Evolutionary conservation across 768 basidiomycete species (phyloP).

Genomic region (Naganishia vaughanmartiniae): DNA sequence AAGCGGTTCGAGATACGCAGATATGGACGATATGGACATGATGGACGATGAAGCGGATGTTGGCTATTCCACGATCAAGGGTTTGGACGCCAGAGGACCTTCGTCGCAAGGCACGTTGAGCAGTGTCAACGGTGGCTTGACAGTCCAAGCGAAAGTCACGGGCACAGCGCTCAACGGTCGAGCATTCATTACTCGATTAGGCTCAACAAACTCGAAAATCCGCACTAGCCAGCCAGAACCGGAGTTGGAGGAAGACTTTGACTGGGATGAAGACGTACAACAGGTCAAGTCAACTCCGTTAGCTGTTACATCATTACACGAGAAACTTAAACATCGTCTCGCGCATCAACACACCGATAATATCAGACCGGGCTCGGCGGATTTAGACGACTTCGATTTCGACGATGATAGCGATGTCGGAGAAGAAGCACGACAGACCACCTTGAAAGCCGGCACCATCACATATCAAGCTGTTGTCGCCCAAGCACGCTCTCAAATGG

Average conservation of each 20-base stretch:
- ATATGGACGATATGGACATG: constrained; percentile 23
- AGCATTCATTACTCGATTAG: constrained; percentile 20
- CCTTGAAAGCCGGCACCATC: constrained; percentile 45
- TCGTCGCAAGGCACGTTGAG: neutral
- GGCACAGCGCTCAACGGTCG: constrained; percentile 14
- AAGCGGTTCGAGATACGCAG: neutral
- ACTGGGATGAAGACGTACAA: constrained; percentile 24
- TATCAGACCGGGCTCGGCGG: constrained; percentile 21
- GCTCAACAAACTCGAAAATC: neutral
- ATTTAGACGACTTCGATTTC: constrained; percentile 39
- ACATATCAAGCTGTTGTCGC: constrained; percentile 43
- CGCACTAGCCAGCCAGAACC: neutral
- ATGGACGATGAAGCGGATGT: constrained; percentile 30
- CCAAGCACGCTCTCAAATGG: constrained; percentile 2
- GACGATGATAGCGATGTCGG: constrained; percentile 39
- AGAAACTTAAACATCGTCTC: neutral
- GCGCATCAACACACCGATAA: neutral
- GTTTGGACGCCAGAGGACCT: neutral
- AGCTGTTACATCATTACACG: constrained; percentile 23
- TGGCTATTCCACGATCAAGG: constrained; percentile 17
- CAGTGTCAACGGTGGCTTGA: neutral
- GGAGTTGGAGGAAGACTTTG: constrained; percentile 28
- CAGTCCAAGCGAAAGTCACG: constrained; percentile 1
- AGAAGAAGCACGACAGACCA: constrained; percentile 38
- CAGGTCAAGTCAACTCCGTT: neutral